Conservation (phyloP, 2,329 filamentous ascomycete genomes). For the Diplodia corticola region DNA sequence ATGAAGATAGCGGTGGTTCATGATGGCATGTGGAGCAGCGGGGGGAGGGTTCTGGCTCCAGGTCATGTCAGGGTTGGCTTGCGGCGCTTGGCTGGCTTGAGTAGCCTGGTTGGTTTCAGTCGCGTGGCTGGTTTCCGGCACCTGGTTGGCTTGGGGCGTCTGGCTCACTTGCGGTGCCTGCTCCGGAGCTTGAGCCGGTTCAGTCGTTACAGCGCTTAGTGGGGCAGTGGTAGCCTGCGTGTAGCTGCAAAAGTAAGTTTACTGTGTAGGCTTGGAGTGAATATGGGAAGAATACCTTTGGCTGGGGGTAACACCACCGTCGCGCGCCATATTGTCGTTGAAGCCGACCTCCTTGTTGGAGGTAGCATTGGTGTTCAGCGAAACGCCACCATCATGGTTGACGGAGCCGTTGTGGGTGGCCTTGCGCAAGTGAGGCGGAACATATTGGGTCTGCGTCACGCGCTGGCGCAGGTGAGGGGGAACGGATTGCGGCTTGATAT, state of each 20-base stretch:
- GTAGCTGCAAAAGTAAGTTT: background rate
- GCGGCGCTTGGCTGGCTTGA: background rate
- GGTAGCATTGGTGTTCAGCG: background rate
- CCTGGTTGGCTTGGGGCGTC: too few species aligned
- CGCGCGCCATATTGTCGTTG: background rate
- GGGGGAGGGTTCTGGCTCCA: background rate
- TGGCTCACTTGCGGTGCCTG: background rate
- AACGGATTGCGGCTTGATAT: background rate
- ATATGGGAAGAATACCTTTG: background rate
- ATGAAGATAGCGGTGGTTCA: background rate
- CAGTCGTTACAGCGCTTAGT: background rate
- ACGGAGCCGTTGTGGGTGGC: background rate
- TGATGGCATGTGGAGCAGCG: background rate
- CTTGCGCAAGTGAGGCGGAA: conserved; percentile 5
- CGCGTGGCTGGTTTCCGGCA: background rate
- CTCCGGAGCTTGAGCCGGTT: background rate
- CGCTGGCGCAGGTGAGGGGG: conserved; percentile 1
- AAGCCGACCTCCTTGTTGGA: background rate
- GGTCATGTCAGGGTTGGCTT: background rate
- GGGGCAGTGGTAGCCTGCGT: background rate
- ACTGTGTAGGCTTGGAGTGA: background rate
- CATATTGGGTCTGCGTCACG: background rate
- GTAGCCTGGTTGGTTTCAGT: too few species aligned
- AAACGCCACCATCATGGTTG: background rate
- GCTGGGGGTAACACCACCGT: background rate